A percentile compares a stretch with the other conserved stretches of the same genome.
phyloP scores from a whole-genome alignment of 768 basidiomycete genomes.

The Nidula microcarpa region DNA sequence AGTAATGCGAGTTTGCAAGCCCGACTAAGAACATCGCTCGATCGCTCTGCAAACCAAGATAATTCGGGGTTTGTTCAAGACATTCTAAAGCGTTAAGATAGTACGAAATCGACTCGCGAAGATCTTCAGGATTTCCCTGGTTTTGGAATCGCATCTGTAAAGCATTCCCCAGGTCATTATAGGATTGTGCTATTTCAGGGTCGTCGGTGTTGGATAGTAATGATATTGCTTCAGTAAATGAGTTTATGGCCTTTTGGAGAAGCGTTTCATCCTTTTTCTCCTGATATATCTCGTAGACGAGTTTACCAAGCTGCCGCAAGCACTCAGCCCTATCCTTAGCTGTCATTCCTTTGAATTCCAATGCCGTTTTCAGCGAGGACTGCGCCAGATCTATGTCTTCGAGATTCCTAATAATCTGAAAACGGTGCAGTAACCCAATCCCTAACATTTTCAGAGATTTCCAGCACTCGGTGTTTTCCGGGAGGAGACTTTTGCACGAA shows the following conservation, averaged over 20 bases:
- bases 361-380: slow-evolving; percentile 4
- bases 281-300: slow-evolving; percentile 2
- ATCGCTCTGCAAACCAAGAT: background rate
- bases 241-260: slow-evolving; percentile 3
- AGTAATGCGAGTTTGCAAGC: background rate
- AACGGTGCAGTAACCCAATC: slow-evolving; percentile 2
- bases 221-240: slow-evolving; percentile 4
- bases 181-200: slow-evolving; percentile 2
- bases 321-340: background rate
- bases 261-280: background rate
- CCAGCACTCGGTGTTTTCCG: slow-evolving; percentile 1
- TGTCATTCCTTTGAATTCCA: background rate
- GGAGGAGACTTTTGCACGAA: background rate
- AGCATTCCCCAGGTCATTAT: slow-evolving; percentile 7
- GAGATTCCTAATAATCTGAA: background rate
- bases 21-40: background rate
- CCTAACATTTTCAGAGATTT: slow-evolving; percentile 5
- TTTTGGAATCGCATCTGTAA: slow-evolving; percentile 6
- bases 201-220: background rate
- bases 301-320: slow-evolving; percentile 5
- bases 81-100: slow-evolving; percentile 4
- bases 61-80: background rate
- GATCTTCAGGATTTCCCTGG: slow-evolving; percentile 4
- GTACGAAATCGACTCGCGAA: slow-evolving; percentile 11
- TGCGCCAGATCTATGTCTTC: slow-evolving; percentile 7